phyloP scores from a whole-genome alignment of 2,329 filamentous ascomycete species.

The Penicillium fuscoglaucum region DNA sequence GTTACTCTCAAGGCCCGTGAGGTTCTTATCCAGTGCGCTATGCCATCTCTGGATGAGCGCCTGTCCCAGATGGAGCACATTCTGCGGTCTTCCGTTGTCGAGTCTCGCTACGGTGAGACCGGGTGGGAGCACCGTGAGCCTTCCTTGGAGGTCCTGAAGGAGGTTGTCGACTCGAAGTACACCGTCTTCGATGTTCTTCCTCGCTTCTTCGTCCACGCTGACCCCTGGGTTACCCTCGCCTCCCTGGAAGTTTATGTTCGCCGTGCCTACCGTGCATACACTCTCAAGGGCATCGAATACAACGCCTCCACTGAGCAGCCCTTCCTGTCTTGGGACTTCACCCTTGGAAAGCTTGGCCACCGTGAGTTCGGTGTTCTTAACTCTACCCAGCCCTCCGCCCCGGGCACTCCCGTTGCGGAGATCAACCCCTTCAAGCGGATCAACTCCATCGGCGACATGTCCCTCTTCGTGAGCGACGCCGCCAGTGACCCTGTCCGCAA shows the following conservation, averaged over 20 bases:
- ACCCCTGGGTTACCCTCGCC: conserved; percentile 90
- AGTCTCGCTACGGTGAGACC: conserved; percentile 96
- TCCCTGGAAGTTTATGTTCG: conserved; percentile 95
- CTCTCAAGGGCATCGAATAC: conserved; percentile 85
- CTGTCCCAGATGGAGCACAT: conserved; percentile 98
- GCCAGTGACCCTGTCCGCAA: conserved; percentile 75
- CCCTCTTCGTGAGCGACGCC: conserved; percentile 73
- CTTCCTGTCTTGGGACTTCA: conserved; percentile 90
- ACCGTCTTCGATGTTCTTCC: conserved; percentile 96
- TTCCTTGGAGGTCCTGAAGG: conserved; percentile 86
- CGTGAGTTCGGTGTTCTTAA: conserved; percentile 78
- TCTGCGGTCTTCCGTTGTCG: conserved; percentile 87
- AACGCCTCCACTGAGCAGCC: conserved; percentile 70
- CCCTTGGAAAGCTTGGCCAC: conserved; percentile 88
- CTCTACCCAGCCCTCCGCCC: conserved; percentile 79
- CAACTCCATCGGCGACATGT: conserved; percentile 95
- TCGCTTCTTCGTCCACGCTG: conserved; percentile 90
- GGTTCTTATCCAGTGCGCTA: conserved; percentile 92
- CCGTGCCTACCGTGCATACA: conserved; percentile 94
- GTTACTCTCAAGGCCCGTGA: conserved; percentile 96
- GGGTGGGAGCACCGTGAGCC: conserved; percentile 96
- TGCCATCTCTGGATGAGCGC: conserved; percentile 94
- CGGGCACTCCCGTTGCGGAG: conserved; percentile 67
- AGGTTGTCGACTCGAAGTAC: conserved; percentile 97
- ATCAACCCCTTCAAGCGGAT: conserved; percentile 75